Evolutionary conservation across 2,329 filamentous ascomycete genomes (phyloP).

Genomic region (Calonectria fujianensis): DNA sequence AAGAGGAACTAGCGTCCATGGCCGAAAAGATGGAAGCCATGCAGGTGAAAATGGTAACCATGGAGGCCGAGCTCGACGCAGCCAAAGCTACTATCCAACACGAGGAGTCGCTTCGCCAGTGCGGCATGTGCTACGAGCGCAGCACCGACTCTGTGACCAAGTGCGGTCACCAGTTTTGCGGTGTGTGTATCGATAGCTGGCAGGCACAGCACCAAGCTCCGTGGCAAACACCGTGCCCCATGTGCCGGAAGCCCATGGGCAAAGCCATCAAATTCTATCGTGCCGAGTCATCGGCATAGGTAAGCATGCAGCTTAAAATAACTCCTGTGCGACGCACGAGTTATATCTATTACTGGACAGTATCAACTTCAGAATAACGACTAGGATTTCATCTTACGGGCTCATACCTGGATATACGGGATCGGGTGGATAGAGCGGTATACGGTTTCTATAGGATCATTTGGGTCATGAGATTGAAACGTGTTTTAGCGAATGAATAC

Average conservation of each 20-base stretch:
- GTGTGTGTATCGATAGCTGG: conserved; percentile 24
- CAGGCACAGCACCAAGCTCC: conserved; percentile 6
- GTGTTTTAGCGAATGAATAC: neutral
- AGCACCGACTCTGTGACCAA: conserved; percentile 25
- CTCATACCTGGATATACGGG: neutral
- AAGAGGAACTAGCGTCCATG: neutral
- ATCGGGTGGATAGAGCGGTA: neutral
- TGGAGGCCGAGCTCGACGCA: conserved; percentile 1
- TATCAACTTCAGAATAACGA: neutral
- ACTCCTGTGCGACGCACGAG: neutral
- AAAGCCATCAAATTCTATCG: conserved; percentile 17
- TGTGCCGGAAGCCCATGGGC: conserved; percentile 37
- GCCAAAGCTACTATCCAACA: neutral
- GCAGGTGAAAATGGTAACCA: neutral
- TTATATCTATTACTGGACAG: neutral
- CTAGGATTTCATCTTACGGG: neutral
- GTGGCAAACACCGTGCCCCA: conserved; percentile 23
- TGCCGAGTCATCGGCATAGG: neutral
- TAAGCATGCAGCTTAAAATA: neutral
- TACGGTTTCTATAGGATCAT: neutral
- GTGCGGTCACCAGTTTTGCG: conserved; percentile 38
- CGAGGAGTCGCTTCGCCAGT: conserved; percentile 28
- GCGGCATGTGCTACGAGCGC: conserved; percentile 38
- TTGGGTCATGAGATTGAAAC: neutral
- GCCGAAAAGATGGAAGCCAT: conserved; percentile 12